phyloP scores from a whole-genome alignment of 768 basidiomycete species.

The Lentinus brumalis region DNA sequence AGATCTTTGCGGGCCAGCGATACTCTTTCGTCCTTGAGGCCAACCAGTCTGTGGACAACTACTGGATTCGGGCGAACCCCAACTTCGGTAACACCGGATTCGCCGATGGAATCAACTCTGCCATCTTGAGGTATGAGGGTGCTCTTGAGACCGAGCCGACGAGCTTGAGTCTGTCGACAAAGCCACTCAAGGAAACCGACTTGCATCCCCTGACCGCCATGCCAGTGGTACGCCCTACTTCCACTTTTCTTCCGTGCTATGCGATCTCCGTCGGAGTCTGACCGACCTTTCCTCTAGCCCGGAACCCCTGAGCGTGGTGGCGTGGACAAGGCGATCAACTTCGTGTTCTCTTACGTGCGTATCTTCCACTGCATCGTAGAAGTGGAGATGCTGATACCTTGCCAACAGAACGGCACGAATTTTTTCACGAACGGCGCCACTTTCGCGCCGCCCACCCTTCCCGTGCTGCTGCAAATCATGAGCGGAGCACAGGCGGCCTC shows the following conservation, averaged over 20 bases:
- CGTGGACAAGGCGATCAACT: constrained; percentile 24
- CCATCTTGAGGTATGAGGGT: constrained; percentile 45
- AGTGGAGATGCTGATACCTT: constrained; percentile 15
- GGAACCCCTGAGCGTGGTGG: constrained; percentile 21
- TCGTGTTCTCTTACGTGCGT: constrained; percentile 19
- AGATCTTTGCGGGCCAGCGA: constrained; percentile 43
- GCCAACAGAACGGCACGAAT: constrained; percentile 23
- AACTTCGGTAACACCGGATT: constrained; percentile 21
- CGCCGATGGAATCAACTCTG: constrained; percentile 41
- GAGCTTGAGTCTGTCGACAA: constrained; percentile 11
- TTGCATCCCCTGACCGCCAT: constrained; percentile 25
- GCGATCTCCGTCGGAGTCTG: too few relatives aligned
- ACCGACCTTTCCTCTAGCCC: constrained; percentile 12
- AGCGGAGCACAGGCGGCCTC: constrained; percentile 51
- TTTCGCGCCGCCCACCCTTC: constrained; percentile 45
- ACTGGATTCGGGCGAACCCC: constrained; percentile 23
- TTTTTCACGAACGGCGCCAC: constrained; percentile 39
- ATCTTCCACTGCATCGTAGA: constrained; percentile 15
- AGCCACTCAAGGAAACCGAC: constrained; percentile 17
- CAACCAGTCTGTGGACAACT: constrained; percentile 44
- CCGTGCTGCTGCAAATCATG: constrained; percentile 60
- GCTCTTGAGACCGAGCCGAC: constrained; percentile 39
- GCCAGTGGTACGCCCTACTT: constrained; percentile 22
- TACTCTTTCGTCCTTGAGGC: constrained; percentile 39
- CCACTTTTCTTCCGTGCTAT: not conserved